Conservation (phyloP, 495 filamentous ascomycete species). For the Talaromyces liani region DNA sequence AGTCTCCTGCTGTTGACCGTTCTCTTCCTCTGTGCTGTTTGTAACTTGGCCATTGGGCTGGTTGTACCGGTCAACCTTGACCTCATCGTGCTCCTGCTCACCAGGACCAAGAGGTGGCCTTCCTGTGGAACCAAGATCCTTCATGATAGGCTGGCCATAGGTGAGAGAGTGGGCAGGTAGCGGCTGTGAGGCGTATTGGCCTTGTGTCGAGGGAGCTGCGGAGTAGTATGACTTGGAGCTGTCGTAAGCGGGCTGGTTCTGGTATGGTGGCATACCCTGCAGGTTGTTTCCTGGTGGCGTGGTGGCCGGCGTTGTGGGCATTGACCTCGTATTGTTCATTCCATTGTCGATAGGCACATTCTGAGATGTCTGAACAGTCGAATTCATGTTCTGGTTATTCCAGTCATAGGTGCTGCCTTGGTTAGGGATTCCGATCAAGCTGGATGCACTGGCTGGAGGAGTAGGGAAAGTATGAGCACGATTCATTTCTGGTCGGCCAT, state of each 20-base stretch:
- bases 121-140: slow-evolving; percentile 87
- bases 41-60: slow-evolving; percentile 48
- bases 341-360: slow-evolving; percentile 81
- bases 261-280: slow-evolving; percentile 72
- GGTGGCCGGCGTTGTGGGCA: slow-evolving; percentile 89
- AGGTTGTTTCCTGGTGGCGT: slow-evolving; percentile 77
- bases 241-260: slow-evolving; percentile 66
- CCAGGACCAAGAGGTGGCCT: slow-evolving; percentile 44
- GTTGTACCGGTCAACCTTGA: slow-evolving; percentile 61
- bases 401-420: slow-evolving; percentile 72
- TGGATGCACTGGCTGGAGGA: slow-evolving; percentile 85
- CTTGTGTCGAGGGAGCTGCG: slow-evolving; percentile 59
- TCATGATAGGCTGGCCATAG: slow-evolving; percentile 67
- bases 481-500: slow-evolving; percentile 64
- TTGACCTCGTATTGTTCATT: slow-evolving; percentile 73
- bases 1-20: slow-evolving; percentile 69
- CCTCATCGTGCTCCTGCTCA: slow-evolving; percentile 55
- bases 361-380: slow-evolving; percentile 56
- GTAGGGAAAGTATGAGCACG: slow-evolving; percentile 88
- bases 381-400: slow-evolving; percentile 56
- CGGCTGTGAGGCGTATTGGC: slow-evolving; percentile 59
- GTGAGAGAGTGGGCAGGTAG: slow-evolving; percentile 60
- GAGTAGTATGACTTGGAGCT: slow-evolving; percentile 74
- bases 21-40: slow-evolving; percentile 51
- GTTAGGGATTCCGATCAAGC: slow-evolving; percentile 74